A percentile compares a stretch with the other conserved stretches of the same genome.
Conservation (phyloP, 441 rosid species). For the Aleurites moluccanus region DNA sequence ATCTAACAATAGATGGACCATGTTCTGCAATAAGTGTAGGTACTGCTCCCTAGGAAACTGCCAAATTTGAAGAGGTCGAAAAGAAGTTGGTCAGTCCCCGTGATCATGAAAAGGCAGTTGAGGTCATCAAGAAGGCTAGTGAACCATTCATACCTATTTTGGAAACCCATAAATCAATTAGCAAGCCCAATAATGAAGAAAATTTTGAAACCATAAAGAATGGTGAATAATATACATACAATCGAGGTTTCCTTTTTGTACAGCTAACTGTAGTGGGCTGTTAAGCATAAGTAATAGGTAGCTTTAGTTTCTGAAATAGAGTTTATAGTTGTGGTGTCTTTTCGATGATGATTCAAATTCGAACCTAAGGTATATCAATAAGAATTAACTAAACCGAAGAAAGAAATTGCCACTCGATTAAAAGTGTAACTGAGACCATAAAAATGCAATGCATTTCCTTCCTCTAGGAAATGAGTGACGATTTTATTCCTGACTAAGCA, state of each 20-base stretch:
- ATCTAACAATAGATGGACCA: slow-evolving; percentile 65
- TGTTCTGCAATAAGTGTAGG: slow-evolving; percentile 50
- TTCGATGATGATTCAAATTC: too few species aligned
- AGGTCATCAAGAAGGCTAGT: slow-evolving; percentile 44
- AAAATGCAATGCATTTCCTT: too few species aligned
- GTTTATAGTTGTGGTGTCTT: not conserved
- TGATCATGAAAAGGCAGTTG: slow-evolving; percentile 49
- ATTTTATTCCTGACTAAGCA: too few species aligned
- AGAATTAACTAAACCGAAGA: too few species aligned
- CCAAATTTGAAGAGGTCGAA: slow-evolving; percentile 60
- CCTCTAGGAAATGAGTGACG: too few species aligned
- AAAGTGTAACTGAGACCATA: too few species aligned
- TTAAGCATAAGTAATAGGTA: not conserved
- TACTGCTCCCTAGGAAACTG: slow-evolving; percentile 51
- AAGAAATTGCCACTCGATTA: too few species aligned
- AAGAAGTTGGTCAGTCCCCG: slow-evolving; percentile 64
- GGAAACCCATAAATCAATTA: slow-evolving; percentile 46
- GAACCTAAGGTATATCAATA: too few species aligned
- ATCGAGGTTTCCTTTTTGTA: not conserved
- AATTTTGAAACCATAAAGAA: slow-evolving; percentile 29
- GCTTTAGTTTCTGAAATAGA: not conserved
- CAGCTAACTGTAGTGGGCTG: not conserved
- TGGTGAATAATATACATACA: slow-evolving; percentile 12
- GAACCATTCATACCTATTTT: slow-evolving; percentile 48
- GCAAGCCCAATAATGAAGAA: slow-evolving; percentile 39